Base-by-base conservation (phyloP, 306 rosid species). In the Inga laurina region DNA sequence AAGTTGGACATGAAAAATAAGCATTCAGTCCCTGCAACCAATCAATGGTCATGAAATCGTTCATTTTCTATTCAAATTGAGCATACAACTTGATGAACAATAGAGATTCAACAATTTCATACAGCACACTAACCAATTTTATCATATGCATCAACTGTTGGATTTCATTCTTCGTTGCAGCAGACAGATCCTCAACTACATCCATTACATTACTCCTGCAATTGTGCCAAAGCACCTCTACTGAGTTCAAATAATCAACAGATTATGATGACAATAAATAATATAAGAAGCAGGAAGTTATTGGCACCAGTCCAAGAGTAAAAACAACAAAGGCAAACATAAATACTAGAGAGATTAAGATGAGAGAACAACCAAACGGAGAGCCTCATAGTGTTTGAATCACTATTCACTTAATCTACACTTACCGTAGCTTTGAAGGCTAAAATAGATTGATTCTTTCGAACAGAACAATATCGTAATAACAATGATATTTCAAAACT, bases 201-300 rank as follows among this genome's bases (percentile, higher is more conserved):
- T 91, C 94, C 85, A 61, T 79, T 73, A 92, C 85, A 84, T 87
- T 91, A 79, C 87, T 90, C 96, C 98, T 93, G 93, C 95, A 87
- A 51, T 81, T 76, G 80, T 78, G 66, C 69, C 59, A 59, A 37
- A 44, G 72, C 68, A 66, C 80, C 21, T 30, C 71, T 34, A 69
- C 43, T 78, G 67, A 54, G 86, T 82, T 81, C 67, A 79, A 46
- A 67, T 59, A 71, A 81, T 39, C 72, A 86, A 52, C 83, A 82
- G 73, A 74, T 12, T 41, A 46, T 27, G 74, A 54, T 68, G 78
- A 44, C 37, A 83, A 75, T 19, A 77, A 74, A 72, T 72, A 72
- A 34, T 49, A 74, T 11, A n/a, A 49, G 51, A 80, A 13, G 76
- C 57, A 85, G 21, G 45, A 37, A 77, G 57, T 14, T 19, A 74